These are phyloP conservation scores for Calonectria multiphialidica DNA, from an alignment of 2,329 filamentous ascomycete species.

Conservation along the genomic window DNA sequence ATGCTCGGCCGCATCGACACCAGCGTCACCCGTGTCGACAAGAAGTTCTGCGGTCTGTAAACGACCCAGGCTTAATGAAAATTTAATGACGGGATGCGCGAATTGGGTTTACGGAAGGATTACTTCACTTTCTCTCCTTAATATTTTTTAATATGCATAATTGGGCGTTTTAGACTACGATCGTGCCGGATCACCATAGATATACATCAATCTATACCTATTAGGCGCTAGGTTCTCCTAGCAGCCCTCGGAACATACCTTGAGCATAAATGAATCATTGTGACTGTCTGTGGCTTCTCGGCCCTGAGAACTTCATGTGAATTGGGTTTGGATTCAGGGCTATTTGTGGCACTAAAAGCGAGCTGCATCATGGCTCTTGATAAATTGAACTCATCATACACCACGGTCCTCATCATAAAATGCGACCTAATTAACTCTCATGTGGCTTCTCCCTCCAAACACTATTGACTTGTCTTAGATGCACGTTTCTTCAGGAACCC, in stretches of 20 bases:
- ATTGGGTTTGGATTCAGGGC: background rate
- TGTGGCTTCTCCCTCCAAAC: background rate
- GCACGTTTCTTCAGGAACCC: background rate
- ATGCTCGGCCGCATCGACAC: slow-evolving; percentile 66
- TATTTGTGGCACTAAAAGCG: background rate
- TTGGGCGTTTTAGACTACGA: slow-evolving; percentile 40
- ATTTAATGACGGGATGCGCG: slow-evolving; percentile 18
- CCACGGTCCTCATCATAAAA: background rate
- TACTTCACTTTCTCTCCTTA: slow-evolving; percentile 39
- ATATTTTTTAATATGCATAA: slow-evolving; percentile 36
- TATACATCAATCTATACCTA: slow-evolving; percentile 18
- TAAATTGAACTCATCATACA: background rate
- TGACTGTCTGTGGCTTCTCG: background rate
- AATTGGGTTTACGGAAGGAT: slow-evolving; percentile 20
- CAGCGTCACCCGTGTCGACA: slow-evolving; percentile 56
- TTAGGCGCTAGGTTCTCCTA: background rate
- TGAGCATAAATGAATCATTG: background rate
- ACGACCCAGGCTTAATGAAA: slow-evolving; percentile 23
- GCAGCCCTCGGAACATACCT: slow-evolving; percentile 1
- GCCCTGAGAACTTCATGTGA: background rate
- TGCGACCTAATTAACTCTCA: background rate
- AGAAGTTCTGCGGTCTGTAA: slow-evolving; percentile 58
- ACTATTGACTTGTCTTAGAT: background rate
- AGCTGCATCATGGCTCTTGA: background rate
- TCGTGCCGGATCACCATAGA: slow-evolving; percentile 38